Percentiles rank a stretch among this genome's conserved stretches.
These are phyloP conservation scores for Fraxinus sp. DNA, from an alignment of 305 asterid species.

Conservation along the genomic window DNA sequence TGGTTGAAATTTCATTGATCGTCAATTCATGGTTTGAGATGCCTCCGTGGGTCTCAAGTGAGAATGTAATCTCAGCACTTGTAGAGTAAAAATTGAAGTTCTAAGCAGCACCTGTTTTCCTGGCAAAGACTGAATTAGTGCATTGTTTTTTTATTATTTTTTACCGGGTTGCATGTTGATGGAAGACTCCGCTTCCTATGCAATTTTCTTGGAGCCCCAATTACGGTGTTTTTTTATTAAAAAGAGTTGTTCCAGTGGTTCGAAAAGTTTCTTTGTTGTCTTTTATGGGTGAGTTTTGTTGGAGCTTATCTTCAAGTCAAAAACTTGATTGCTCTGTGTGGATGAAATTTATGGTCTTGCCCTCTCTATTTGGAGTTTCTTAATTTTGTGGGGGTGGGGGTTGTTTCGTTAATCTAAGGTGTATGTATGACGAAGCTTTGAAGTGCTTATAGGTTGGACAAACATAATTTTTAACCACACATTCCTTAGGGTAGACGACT, in stretches of 20 bases:
- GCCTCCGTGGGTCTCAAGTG: neutral
- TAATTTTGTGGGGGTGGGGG: neutral
- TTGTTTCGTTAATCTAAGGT: neutral
- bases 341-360: neutral
- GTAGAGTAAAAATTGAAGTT: constrained; percentile 1
- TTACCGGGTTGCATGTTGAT: neutral
- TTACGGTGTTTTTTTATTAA: neutral
- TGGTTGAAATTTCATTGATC: neutral
- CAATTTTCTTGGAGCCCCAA: neutral
- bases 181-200: neutral
- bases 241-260: neutral
- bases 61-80: neutral
- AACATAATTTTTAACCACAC: neutral
- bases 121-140: neutral
- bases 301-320: neutral
- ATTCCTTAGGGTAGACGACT: neutral
- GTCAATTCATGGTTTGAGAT: constrained; percentile 3
- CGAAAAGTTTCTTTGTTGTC: neutral
- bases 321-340: neutral
- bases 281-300: neutral
- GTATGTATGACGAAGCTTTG: neutral
- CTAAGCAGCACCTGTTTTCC: neutral
- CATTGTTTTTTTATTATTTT: neutral
- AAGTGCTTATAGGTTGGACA: neutral
- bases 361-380: neutral